Conservation (phyloP, 495 filamentous ascomycete species). For the Xylaria castorea region DNA sequence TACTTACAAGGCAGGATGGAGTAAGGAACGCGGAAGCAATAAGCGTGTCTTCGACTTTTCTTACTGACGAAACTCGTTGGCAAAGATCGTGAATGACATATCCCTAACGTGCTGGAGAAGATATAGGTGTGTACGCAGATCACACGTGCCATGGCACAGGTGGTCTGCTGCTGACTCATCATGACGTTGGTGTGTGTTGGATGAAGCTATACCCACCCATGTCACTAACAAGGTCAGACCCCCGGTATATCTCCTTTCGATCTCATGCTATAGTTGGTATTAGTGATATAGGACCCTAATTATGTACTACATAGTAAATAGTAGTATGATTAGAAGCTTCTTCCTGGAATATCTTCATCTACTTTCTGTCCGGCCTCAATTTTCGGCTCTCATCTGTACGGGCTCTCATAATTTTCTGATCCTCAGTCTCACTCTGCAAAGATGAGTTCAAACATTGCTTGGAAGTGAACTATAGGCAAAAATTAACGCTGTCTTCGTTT, state of each 20-base stretch:
- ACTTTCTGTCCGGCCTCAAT: neutral
- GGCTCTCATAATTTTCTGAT: neutral
- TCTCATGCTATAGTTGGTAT: neutral
- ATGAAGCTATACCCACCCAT: neutral
- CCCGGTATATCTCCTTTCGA: neutral
- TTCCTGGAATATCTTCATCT: neutral
- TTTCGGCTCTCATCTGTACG: neutral
- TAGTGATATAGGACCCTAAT: neutral
- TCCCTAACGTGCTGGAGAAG: neutral
- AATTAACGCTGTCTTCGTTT: neutral
- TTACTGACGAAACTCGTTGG: neutral
- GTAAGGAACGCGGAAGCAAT: neutral
- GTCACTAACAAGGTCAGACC: neutral
- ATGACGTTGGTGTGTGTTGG: neutral
- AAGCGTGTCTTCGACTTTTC: neutral
- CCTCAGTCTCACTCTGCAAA: neutral
- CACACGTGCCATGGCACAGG: neutral
- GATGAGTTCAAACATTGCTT: neutral
- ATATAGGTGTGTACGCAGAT: neutral
- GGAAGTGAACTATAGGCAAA: neutral
- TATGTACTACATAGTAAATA: neutral
- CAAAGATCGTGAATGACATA: neutral
- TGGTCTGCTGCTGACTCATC: constrained; percentile 8
- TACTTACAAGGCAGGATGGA: neutral
- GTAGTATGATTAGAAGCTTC: neutral